Evolutionary conservation across 1,139 yeast species (phyloP).

Genomic region (Kodamaea sp.): DNA sequence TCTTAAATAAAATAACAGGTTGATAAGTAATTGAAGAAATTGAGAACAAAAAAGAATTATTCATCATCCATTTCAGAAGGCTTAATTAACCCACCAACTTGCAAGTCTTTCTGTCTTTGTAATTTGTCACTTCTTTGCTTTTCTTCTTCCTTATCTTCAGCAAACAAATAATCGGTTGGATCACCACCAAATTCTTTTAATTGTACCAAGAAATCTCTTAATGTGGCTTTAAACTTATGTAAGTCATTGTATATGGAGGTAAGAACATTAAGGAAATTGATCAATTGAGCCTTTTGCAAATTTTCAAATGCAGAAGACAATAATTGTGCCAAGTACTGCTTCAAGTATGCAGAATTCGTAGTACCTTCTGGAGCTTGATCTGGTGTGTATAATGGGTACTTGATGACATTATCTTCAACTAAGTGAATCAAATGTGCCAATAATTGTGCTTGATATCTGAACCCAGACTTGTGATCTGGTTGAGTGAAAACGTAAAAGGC

Average conservation of each 20-base stretch:
- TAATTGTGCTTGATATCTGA: slow-evolving; percentile 80
- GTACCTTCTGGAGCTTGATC: slow-evolving; percentile 84
- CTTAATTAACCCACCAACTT: slow-evolving; percentile 89
- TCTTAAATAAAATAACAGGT: too few species aligned
- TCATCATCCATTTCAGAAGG: slow-evolving; percentile 92
- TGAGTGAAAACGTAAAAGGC: slow-evolving; percentile 92
- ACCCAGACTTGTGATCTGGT: slow-evolving; percentile 96
- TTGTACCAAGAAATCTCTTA: slow-evolving; percentile 95
- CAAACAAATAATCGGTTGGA: slow-evolving; percentile 86
- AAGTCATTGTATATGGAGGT: slow-evolving; percentile 71
- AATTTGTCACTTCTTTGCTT: slow-evolving; percentile 60
- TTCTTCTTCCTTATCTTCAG: slow-evolving; percentile 87
- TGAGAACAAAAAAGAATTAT: too few species aligned
- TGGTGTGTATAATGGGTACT: slow-evolving; percentile 68
- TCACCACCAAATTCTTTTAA: slow-evolving; percentile 96
- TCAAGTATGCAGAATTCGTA: slow-evolving; percentile 71
- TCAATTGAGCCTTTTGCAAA: slow-evolving; percentile 76
- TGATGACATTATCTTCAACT: slow-evolving; percentile 72
- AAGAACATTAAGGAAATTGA: slow-evolving; percentile 75
- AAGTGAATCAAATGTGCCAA: slow-evolving; percentile 80
- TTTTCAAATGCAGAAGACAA: slow-evolving; percentile 87
- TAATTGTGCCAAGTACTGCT: slow-evolving; percentile 78
- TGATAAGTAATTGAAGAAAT: too few species aligned
- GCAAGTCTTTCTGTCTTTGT: slow-evolving; percentile 78
- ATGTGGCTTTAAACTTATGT: slow-evolving; percentile 71